Conservation (phyloP, 352 stramenopile genomes). For the Elongisporangium senticosum region DNA sequence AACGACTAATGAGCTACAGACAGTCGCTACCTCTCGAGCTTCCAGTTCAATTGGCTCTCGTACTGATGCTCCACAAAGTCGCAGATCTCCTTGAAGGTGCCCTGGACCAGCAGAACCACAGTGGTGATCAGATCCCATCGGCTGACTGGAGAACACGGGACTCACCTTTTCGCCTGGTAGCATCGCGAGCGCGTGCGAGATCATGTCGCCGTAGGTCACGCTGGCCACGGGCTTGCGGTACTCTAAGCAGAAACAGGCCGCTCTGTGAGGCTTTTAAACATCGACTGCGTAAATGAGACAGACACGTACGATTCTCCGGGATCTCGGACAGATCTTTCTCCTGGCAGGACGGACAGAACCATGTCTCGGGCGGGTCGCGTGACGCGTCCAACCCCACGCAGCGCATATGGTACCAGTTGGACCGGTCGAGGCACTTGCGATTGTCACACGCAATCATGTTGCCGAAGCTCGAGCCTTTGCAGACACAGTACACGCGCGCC, state of each 20-base stretch:
- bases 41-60: constrained; percentile 87
- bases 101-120: constrained; percentile 20
- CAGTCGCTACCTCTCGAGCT: constrained; percentile 66
- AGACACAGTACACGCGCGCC: constrained; percentile 66
- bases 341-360: constrained; percentile 64
- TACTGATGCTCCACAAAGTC: constrained; percentile 86
- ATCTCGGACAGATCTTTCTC: constrained; percentile 44
- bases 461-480: constrained; percentile 63
- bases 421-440: constrained; percentile 69
- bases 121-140: constrained; percentile 3
- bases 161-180: constrained; percentile 61
- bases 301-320: constrained; percentile 63
- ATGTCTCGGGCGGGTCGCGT: constrained; percentile 57
- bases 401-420: constrained; percentile 81
- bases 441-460: constrained; percentile 86
- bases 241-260: constrained; percentile 23
- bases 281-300: not conserved
- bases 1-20: not conserved
- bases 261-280: no score
- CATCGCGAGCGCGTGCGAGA: constrained; percentile 69
- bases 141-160: constrained; percentile 1
- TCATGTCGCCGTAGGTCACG: constrained; percentile 88
- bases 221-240: constrained; percentile 77
- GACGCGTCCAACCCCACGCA: constrained; percentile 56
- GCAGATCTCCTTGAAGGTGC: constrained; percentile 87